These are phyloP conservation scores for Podospora comata DNA, from an alignment of 495 filamentous ascomycete species.

Conservation along the genomic window DNA sequence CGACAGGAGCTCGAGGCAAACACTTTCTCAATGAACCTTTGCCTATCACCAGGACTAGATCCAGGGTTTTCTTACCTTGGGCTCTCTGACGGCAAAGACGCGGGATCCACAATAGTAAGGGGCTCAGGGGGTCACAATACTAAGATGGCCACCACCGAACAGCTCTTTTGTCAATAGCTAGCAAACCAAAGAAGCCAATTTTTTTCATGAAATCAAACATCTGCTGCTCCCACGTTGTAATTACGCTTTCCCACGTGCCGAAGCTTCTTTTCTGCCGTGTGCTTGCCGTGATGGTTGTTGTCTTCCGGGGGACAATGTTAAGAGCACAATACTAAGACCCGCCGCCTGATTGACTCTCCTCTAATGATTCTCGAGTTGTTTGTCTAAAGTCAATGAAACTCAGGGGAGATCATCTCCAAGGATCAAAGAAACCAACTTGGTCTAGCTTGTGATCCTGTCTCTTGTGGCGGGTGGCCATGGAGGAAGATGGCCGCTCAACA, in stretches of 20 bases:
- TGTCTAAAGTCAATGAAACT: background rate
- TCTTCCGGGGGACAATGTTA: slow-evolving; percentile 28
- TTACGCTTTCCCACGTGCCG: background rate
- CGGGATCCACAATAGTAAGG: slow-evolving; percentile 33
- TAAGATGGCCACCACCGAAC: slow-evolving; percentile 20
- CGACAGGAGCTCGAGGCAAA: background rate
- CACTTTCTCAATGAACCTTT: background rate
- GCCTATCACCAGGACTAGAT: background rate
- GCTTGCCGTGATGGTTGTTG: background rate
- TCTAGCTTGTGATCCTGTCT: background rate
- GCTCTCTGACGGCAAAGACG: slow-evolving; percentile 12
- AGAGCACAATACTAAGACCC: slow-evolving; percentile 31
- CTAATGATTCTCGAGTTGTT: background rate
- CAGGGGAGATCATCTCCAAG: slow-evolving; percentile 5
- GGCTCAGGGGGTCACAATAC: slow-evolving; percentile 25
- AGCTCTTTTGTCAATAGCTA: background rate
- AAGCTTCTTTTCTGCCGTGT: slow-evolving; percentile 1
- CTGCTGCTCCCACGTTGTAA: background rate
- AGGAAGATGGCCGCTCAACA: background rate
- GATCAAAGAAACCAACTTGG: slow-evolving; percentile 14
- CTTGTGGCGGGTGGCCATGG: background rate
- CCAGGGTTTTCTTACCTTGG: background rate
- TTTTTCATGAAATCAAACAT: slow-evolving; percentile 1
- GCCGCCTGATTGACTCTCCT: background rate
- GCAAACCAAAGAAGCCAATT: background rate